Base-by-base conservation (phyloP, 139 green algal species). In the Ettlia oleoabundans region DNA sequence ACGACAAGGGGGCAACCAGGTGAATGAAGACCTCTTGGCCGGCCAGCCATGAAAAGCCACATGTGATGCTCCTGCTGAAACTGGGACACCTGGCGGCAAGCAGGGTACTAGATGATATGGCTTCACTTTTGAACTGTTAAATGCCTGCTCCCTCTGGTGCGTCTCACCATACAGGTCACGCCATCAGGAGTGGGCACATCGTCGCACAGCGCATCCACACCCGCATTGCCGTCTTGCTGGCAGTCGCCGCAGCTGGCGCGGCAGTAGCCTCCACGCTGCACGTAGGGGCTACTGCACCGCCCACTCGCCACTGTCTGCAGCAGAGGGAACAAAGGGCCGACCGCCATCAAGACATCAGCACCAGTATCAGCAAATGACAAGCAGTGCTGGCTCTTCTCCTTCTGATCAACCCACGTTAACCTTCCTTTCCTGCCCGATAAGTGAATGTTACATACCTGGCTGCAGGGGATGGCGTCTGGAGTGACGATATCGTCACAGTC, bases 251-350 rank as follows among this genome's bases (percentile, higher is more conserved):
- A 89, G 33, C 47, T 76, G 55, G 30, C 7, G 26, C 42, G 51
- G 68, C 80, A 89, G 75, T 84, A 86, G 38, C 58, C 78, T 21
- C 77, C 77, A 42, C 38, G 30, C n/a, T 67, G 30, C 66, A 86
- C 77, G 30, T 76, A 88, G 9, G 35, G 55, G 24, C 43, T 55
- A 53, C 19, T 38, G 79, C 79, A 85, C 63, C 80, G 42, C 40
- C 30, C 76, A n/a, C 8, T 32, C 6, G 61, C 40, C 30, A 41
- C 7, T 3, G 62, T 64, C 61, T 64, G 43, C 19, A 32, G 61
- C 4, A 35, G 28, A 33, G 13, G 21, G 32, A 35, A 24, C 22
- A 67, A 67, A 22, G 61, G 24, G 10, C n/a, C n/a, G n/a, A n/a
- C n/a, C n/a, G n/a, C n/a, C n/a, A n/a, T n/a, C n/a, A n/a, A n/a